Base-by-base conservation (phyloP, 441 rosid species). In the Theobroma grandiflorum region DNA sequence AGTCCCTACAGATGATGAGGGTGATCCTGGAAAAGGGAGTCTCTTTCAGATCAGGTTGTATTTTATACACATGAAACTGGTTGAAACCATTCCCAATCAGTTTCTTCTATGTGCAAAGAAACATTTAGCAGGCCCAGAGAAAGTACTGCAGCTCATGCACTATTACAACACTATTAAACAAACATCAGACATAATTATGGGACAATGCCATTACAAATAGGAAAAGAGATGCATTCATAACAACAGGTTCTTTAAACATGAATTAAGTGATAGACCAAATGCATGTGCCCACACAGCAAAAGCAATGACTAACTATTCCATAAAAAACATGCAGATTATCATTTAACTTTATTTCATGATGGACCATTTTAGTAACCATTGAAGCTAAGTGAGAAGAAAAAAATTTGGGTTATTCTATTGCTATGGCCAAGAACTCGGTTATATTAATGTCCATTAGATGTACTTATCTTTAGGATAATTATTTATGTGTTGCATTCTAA, bases 31-130 rank as follows among this genome's bases (percentile, higher is more conserved):
- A 86, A 89, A 84, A 81, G 77, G 37, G 74, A 63, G 62, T 80
- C 79, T 78, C 87, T 83, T 81, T 81, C 65, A 80, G 85, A 69
- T 66, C 26, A 47, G 66, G 70, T 35, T 61, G 8, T 74, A 86
- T 67, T 78, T 80, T 68, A 82, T 80, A 69, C 62, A 73, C 65
- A 70, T n/a, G 73, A n/a, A 85, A 80, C 82, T 79, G 65, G 82
- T 78, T 71, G 83, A 78, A 76, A 84, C 85, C 76, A 85, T 80
- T 81, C 84, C 82, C 85, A 74, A 83, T 69, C 74, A 81, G 62
- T 65, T 78, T 15, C 15, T 72, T 84, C 84, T 62, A 79, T 61
- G 75, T 37, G 74, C 20, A 70, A 80, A 71, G 43, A 63, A 63
- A 63, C 43, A 33, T 63, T 35, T 63, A 63, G 9, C 4, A 63